A percentile compares a stretch with the other conserved stretches of the same genome.
Evolutionary conservation across 2,329 filamentous ascomycete species (phyloP).

Genomic region (Aspergillus eucalypticola): DNA sequence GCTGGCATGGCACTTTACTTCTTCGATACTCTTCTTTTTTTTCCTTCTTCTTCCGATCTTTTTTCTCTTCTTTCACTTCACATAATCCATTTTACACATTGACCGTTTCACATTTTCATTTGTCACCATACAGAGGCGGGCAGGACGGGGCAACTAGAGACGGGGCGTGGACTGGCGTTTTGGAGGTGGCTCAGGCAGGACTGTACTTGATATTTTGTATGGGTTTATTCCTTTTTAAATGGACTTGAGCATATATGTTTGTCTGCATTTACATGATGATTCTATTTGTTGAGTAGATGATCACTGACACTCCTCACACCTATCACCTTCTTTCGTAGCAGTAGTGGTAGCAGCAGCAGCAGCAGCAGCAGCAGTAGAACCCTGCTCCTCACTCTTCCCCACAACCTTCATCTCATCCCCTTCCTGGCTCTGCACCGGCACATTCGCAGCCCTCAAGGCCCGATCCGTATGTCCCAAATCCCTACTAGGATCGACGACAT

Average conservation of each 20-base stretch:
- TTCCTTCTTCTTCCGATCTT: conserved; percentile 10
- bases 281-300: conserved; percentile 11
- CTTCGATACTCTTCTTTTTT: neutral
- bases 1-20: conserved; percentile 4
- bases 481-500: conserved; percentile 75
- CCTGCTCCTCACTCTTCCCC: conserved; percentile 27
- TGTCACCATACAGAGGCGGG: conserved; percentile 9
- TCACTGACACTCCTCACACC: conserved; percentile 32
- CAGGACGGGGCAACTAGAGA: conserved; percentile 18
- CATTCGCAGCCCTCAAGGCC: conserved; percentile 31
- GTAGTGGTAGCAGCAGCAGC: too few relatives aligned
- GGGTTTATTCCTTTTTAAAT: neutral
- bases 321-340: conserved; percentile 8
- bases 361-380: neutral
- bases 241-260: conserved; percentile 3
- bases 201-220: conserved; percentile 2
- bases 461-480: conserved; percentile 81
- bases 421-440: neutral
- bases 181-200: conserved; percentile 7
- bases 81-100: neutral
- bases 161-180: conserved; percentile 21
- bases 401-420: conserved; percentile 34
- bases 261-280: conserved; percentile 3
- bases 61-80: neutral
- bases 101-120: conserved; percentile 1